Base-by-base conservation (phyloP, 805 yeast species). In the Maudiozyma pseudohumilis region DNA sequence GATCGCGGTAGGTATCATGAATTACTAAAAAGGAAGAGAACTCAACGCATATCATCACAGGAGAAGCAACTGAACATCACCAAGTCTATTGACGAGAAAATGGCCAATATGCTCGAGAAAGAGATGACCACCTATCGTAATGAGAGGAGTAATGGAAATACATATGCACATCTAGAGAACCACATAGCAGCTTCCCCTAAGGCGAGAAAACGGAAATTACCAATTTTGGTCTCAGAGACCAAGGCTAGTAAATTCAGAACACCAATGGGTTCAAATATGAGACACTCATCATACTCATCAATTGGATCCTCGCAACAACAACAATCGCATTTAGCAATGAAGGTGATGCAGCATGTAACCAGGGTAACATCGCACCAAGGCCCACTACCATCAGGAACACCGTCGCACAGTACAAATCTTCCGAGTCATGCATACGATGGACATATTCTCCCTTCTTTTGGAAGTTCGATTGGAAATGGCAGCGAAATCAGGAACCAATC, bases 1-100 rank as follows among this genome's bases (percentile, higher is more conserved):
- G 62, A 59, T 4, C 58, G 59, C 26, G 66, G 67, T 1, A 44
- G 40, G 12, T 60, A 57, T 34, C 52, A 60, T 33, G 36, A 36
- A 8, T 44, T 43, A 19, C 23, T 44, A 5, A 32, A 39, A 23
- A 41, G 41, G 13, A 48, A 41, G 19, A 46, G 55, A 39, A 36
- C 48, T 9, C 16, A 42, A 26, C 42, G 45, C 17, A 50, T 47
- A 7, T 36, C 40, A 5, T 34, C 40, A n/a, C 36, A 36, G 20
- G 39, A 43, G 21, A 34, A 40, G 29, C 26, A 38, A 29, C 17
- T 33, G 17, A 15, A 29, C 11, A 36, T 42, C 8, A 42, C 50
- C 6, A 41, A 40, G 21, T 41, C 40, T n/a, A 46, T 55, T 15
- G 62, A 57, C 36, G 48, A 42, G 6, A 53, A 50, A 29, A 50